Evolutionary conservation across 2,329 filamentous ascomycete species (phyloP), one percentile per base, ranked within the genome.

Genomic region (Neobulgaria alba): DNA sequence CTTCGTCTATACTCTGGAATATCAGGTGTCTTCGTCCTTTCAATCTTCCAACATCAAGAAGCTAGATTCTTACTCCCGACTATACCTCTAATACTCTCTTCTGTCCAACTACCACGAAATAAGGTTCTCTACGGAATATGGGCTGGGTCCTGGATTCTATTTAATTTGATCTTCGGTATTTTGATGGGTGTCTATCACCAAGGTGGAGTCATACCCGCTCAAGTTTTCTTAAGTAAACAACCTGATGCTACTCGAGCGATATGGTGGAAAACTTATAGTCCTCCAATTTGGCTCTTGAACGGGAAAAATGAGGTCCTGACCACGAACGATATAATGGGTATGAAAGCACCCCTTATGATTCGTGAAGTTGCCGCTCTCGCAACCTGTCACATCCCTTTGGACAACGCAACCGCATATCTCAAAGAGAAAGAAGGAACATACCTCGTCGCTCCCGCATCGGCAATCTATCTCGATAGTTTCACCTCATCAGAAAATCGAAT

Each of bases 261-360:
- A 37, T 90, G 85, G 85, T 90, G 85, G 85, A 89, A 88, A 60
- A 89, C 85, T 1, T 89, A 89, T 58, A 84, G 79, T 58, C 85
- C 85, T 14, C 85, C 85, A 0, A 80, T 82, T 26, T 90, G 85
- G 83, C 70, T 90, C 15, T 67, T 89, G 5, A 82, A 87, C 49
- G 80, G 82, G 39, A 84, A 83, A 61, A 87, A 84, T 49, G 73
- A 79, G 50, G 71, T 83, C 8, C 63, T 88, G n/a, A 69, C 65
- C 20, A 89, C 84, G 1, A 69, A 71, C 44, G 85, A 89, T 55
- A 67, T 88, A 15, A 88, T 87, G 77, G 81, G 83, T 3, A 73
- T 85, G 63, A 67, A 73, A 29, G 78, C 78, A 5, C 67, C 72
- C 2, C 52, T 64, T 5, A 68, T 89, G 57, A 61, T 86, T 1